These are phyloP conservation scores for Hericium erinaceus DNA, from an alignment of 768 basidiomycete species.

Conservation along the genomic window DNA sequence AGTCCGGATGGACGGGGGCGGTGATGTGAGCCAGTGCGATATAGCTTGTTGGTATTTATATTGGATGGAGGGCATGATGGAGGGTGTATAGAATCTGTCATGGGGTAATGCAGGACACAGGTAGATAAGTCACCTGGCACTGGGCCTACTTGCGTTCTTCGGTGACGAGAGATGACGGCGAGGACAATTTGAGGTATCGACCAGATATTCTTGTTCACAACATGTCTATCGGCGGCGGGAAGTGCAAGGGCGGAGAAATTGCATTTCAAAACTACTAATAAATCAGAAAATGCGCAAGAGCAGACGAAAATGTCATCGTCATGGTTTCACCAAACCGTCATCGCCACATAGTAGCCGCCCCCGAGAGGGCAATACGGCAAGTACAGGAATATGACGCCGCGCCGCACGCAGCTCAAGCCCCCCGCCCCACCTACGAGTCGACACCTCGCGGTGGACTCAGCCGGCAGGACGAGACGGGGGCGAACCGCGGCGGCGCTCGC, in stretches of 20 bases:
- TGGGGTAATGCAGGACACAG: background rate
- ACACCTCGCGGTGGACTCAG: conserved; percentile 47
- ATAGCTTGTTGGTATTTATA: background rate
- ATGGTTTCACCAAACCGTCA: conserved; percentile 83
- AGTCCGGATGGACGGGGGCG: background rate
- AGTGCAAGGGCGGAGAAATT: background rate
- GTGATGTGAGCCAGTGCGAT: background rate
- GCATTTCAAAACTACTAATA: background rate
- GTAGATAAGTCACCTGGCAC: too few relatives aligned
- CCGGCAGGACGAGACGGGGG: conserved; percentile 29
- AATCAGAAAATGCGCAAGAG: background rate
- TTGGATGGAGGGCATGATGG: background rate
- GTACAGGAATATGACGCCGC: conserved; percentile 80
- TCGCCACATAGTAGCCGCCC: conserved; percentile 64
- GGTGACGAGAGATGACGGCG: too few relatives aligned
- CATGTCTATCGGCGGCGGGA: background rate
- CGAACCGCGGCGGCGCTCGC: conserved; percentile 22
- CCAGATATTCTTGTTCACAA: too few relatives aligned
- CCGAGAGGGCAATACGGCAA: conserved; percentile 48
- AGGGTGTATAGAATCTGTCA: background rate
- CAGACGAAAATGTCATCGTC: conserved; percentile 45
- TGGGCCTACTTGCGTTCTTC: too few relatives aligned
- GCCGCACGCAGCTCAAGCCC: conserved; percentile 34
- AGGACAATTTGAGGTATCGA: too few relatives aligned
- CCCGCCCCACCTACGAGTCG: conserved; percentile 33